Evolutionary conservation across 371 early-diverging fungal species (phyloP).

Genomic region (Lichtheimia ornata): DNA sequence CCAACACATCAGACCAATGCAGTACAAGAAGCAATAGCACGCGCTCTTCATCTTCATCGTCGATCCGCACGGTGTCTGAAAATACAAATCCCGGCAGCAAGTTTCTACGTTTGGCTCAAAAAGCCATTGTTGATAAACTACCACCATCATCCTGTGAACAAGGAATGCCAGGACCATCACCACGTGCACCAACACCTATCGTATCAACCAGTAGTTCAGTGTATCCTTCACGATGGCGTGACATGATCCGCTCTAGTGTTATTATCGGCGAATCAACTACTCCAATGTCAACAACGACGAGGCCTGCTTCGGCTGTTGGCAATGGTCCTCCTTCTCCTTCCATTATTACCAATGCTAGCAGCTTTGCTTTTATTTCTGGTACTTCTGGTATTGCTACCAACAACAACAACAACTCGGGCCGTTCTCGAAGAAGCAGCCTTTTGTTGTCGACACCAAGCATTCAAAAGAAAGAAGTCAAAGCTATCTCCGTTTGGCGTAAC

Average conservation of each 20-base stretch:
- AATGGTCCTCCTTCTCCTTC: too few species aligned
- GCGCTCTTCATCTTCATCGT: slow-evolving; percentile 10
- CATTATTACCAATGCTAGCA: too few species aligned
- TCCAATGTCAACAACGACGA: background rate
- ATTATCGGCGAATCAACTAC: too few species aligned
- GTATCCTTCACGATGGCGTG: slow-evolving; percentile 1
- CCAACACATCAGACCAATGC: background rate
- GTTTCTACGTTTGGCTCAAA: background rate
- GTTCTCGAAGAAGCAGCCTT: background rate
- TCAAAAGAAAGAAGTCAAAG: slow-evolving; percentile 20
- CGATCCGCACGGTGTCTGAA: slow-evolving; percentile 9
- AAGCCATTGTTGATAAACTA: slow-evolving; percentile 1
- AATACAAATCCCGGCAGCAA: background rate
- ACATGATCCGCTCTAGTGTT: too few species aligned
- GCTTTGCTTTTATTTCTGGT: too few species aligned
- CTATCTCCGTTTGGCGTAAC: slow-evolving; percentile 19
- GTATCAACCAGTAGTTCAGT: slow-evolving; percentile 9
- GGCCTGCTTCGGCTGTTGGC: slow-evolving; percentile 8
- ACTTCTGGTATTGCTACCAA: too few species aligned
- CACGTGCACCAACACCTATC: slow-evolving; percentile 2
- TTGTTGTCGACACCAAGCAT: background rate
- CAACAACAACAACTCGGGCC: too few species aligned
- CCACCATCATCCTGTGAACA: slow-evolving; percentile 1
- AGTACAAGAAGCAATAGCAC: slow-evolving; percentile 1
- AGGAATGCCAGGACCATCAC: slow-evolving; percentile 3